Conservation (phyloP, 495 filamentous ascomycete species). For the Parachaetomium inaequale region DNA sequence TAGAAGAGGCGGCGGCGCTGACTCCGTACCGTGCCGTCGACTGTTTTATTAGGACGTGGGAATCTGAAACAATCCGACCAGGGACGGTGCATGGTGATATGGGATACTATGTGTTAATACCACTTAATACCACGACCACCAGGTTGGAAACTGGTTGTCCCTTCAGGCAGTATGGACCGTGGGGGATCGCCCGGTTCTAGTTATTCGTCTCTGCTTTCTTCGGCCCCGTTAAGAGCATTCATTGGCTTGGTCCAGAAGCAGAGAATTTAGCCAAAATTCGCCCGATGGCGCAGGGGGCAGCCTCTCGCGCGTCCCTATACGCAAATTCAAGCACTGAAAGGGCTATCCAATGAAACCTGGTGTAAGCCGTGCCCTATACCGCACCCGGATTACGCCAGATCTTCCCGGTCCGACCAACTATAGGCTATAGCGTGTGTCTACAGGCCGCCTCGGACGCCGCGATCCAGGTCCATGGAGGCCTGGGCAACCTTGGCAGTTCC, state of each 20-base stretch:
- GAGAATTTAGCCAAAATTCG: background rate
- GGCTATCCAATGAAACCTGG: background rate
- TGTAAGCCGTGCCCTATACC: background rate
- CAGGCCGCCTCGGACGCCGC: background rate
- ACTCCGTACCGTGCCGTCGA: too few species aligned
- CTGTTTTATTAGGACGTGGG: background rate
- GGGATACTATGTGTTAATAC: too few species aligned
- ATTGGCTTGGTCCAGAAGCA: too few species aligned
- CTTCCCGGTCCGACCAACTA: background rate
- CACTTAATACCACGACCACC: background rate
- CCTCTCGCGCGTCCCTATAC: background rate
- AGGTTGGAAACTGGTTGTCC: background rate
- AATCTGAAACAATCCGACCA: background rate
- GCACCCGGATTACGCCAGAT: background rate
- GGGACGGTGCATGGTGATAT: background rate
- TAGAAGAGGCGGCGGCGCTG: too few species aligned
- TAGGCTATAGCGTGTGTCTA: background rate
- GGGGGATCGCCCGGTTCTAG: too few species aligned
- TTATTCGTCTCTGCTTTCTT: too few species aligned
- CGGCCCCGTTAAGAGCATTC: too few species aligned
- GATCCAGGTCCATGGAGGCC: background rate
- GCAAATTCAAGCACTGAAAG: background rate
- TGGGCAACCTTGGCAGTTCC: background rate
- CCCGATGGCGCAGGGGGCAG: background rate
- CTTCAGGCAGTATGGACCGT: too few species aligned